phyloP scores from a whole-genome alignment of 257 asterid species.

The Linderniella brevidens region DNA sequence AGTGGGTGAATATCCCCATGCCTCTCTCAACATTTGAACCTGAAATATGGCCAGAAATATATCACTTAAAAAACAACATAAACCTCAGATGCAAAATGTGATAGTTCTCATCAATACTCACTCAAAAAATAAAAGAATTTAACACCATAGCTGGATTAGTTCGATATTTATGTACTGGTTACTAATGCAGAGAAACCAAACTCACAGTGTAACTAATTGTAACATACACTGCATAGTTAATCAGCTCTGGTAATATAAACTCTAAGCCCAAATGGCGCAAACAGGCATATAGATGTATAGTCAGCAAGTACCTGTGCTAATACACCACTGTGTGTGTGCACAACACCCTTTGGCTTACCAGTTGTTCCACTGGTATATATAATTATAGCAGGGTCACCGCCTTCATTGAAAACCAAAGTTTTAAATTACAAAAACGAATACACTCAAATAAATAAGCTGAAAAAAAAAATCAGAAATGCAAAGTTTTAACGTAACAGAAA shows the following conservation, averaged over 20 bases:
- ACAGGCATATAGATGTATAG: background rate
- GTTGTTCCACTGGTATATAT: slow-evolving; percentile 96
- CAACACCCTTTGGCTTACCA: slow-evolving; percentile 97
- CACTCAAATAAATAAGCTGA: background rate
- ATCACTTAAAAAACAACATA: background rate
- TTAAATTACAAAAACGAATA: slow-evolving; percentile 8
- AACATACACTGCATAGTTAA: too few species aligned
- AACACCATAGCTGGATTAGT: too few species aligned
- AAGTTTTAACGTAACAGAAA: too few species aligned
- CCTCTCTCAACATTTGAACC: slow-evolving; percentile 66
- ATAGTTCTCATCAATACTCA: background rate
- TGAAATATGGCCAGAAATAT: slow-evolving; percentile 14
- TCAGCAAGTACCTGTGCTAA: slow-evolving; percentile 61
- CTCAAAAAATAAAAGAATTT: too few species aligned
- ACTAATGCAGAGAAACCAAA: too few species aligned
- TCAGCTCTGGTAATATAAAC: too few species aligned
- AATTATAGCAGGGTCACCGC: slow-evolving; percentile 73
- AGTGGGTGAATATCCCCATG: slow-evolving; percentile 60
- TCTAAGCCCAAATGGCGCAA: too few species aligned
- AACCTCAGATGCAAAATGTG: background rate
- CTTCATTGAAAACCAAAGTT: slow-evolving; percentile 21
- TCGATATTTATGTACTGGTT: too few species aligned
- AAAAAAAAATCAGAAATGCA: background rate
- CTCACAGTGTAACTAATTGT: too few species aligned
- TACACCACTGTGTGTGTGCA: slow-evolving; percentile 84